A percentile compares a stretch with the other conserved stretches of the same genome.
Evolutionary conservation across 2,329 filamentous ascomycete species (phyloP).

Genomic region (Aspergillus caelatus): DNA sequence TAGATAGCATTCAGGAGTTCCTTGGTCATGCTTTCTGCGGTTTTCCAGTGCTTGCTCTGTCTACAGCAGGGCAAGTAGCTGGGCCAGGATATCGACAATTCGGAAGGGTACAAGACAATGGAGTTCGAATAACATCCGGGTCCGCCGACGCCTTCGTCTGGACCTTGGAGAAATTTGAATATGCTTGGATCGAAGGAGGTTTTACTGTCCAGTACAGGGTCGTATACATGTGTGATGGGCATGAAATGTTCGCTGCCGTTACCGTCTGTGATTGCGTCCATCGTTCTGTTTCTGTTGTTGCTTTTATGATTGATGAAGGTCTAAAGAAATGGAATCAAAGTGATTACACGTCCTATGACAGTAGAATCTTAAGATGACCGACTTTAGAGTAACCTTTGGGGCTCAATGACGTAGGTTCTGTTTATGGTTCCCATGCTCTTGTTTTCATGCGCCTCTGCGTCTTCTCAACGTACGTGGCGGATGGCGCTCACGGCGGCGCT

Average conservation of each 20-base stretch:
- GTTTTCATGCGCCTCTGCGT: too few relatives aligned
- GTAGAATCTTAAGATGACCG: too few relatives aligned
- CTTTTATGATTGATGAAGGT: background rate
- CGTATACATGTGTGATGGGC: background rate
- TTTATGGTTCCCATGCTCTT: too few relatives aligned
- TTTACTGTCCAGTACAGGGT: background rate
- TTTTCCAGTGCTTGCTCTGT: background rate
- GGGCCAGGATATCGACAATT: background rate
- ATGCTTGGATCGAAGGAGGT: background rate
- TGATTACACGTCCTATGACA: too few relatives aligned
- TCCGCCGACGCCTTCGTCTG: background rate
- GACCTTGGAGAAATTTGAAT: background rate
- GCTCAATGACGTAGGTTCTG: too few relatives aligned
- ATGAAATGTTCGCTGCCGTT: background rate
- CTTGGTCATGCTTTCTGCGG: background rate
- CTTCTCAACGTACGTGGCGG: too few relatives aligned
- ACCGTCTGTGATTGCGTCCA: background rate
- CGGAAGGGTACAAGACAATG: background rate
- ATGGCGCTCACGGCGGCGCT: too few relatives aligned
- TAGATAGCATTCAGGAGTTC: background rate
- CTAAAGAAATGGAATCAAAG: background rate
- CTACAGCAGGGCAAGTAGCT: background rate
- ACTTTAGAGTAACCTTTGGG: too few relatives aligned
- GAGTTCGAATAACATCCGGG: background rate
- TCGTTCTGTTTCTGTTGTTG: background rate